Percentiles rank a stretch among this genome's conserved stretches.
phyloP scores from a whole-genome alignment of 371 early-diverging fungal species.

The Smittium culicis region DNA sequence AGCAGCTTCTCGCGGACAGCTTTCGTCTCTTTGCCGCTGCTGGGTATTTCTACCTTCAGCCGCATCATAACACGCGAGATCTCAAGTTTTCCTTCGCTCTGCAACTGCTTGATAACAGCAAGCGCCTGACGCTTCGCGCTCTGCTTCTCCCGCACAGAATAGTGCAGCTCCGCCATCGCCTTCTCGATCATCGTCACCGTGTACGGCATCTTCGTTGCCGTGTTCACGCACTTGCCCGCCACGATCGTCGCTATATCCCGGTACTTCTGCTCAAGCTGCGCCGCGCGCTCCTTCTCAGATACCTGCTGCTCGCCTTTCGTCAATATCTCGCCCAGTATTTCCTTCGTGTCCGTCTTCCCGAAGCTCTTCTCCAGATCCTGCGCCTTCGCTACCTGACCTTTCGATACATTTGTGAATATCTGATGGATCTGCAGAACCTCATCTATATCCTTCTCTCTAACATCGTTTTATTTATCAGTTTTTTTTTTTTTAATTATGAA shows the following conservation, averaged over 20 bases:
- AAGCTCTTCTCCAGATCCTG: constrained; percentile 79
- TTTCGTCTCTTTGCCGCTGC: constrained; percentile 72
- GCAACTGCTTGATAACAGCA: constrained; percentile 81
- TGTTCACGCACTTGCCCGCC: constrained; percentile 88
- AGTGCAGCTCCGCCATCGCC: constrained; percentile 81
- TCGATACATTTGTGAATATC: constrained; percentile 89
- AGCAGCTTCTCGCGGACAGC: constrained; percentile 62
- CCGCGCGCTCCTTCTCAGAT: constrained; percentile 81
- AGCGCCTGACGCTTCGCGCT: constrained; percentile 74
- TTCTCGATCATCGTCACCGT: constrained; percentile 95
- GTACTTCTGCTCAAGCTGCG: constrained; percentile 62
- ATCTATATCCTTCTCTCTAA: constrained; percentile 86
- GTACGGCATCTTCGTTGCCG: constrained; percentile 85
- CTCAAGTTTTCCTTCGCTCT: constrained; percentile 62
- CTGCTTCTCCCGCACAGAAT: constrained; percentile 70
- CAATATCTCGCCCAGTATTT: constrained; percentile 79
- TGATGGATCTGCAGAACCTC: constrained; percentile 88
- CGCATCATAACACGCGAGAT: constrained; percentile 92
- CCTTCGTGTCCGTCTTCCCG: constrained; percentile 66
- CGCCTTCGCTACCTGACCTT: constrained; percentile 82
- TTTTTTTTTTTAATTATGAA: background rate
- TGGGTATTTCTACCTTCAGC: constrained; percentile 51
- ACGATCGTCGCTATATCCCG: constrained; percentile 88
- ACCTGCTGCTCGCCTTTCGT: constrained; percentile 93
- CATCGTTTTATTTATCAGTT: background rate